Percentiles rank a stretch among this genome's conserved stretches.
These are phyloP conservation scores for Datisca glomerata DNA, from an alignment of 306 rosid species.

Conservation along the genomic window DNA sequence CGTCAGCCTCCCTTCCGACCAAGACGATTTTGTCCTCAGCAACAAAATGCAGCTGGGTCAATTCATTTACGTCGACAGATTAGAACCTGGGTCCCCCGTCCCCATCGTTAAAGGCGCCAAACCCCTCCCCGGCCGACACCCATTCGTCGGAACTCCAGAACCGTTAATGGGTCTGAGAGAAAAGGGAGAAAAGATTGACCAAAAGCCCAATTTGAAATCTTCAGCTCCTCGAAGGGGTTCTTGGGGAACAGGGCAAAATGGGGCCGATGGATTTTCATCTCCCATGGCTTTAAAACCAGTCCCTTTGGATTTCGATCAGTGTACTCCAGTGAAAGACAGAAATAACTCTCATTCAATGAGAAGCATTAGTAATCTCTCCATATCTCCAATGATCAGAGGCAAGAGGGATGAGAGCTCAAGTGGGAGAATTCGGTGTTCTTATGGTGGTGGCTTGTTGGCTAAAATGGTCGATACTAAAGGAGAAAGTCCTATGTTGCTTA, in stretches of 20 bases:
- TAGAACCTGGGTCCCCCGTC: conserved; percentile 84
- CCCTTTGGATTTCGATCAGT: conserved; percentile 70
- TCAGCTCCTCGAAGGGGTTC: conserved; percentile 59
- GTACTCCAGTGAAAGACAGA: conserved; percentile 55
- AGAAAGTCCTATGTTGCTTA: conserved; percentile 54
- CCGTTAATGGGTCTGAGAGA: conserved; percentile 68
- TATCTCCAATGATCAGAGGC: conserved; percentile 56
- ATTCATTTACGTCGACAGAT: conserved; percentile 62
- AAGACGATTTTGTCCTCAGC: conserved; percentile 70
- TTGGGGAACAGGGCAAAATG: conserved; percentile 50
- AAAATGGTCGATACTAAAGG: conserved; percentile 44
- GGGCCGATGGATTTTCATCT: conserved; percentile 29
- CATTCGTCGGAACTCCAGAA: conserved; percentile 75
- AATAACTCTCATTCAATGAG: conserved; percentile 3
- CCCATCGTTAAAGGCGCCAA: conserved; percentile 62
- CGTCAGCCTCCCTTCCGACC: conserved; percentile 66
- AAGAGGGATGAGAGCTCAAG: conserved; percentile 29
- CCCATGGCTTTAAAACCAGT: conserved; percentile 53
- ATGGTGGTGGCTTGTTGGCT: conserved; percentile 52
- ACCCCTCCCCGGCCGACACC: conserved; percentile 81
- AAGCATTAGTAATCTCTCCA: conserved; percentile 1
- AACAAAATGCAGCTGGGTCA: conserved; percentile 89
- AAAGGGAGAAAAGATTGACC: conserved; percentile 26
- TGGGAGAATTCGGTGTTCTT: conserved; percentile 43
- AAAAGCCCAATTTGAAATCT: conserved; percentile 16